Conservation (phyloP, 139 green algal genomes). For the Chlamydomonas schloesseri region DNA sequence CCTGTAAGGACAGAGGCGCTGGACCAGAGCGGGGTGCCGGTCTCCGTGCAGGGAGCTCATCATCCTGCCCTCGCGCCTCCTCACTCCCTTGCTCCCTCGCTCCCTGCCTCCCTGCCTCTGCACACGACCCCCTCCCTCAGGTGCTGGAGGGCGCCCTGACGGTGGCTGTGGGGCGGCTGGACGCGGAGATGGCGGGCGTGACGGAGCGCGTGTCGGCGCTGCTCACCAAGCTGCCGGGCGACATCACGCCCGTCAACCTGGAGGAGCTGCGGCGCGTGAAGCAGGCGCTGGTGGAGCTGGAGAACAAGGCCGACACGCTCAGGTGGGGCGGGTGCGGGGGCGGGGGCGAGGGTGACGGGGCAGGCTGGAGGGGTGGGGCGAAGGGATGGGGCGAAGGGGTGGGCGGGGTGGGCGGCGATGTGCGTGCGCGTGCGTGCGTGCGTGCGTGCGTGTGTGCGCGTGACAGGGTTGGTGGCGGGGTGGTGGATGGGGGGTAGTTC, state of each 20-base stretch:
- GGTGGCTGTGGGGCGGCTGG: slow-evolving; percentile 85
- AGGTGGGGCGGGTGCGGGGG: slow-evolving; percentile 31
- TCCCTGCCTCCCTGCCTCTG: no score
- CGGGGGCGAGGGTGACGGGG: not conserved
- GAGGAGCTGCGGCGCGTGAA: slow-evolving; percentile 95
- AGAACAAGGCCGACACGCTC: slow-evolving; percentile 83
- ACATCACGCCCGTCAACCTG: slow-evolving; percentile 93
- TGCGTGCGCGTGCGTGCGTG: no score
- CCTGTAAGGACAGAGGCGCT: no score
- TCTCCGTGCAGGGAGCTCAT: no score
- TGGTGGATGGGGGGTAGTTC: no score
- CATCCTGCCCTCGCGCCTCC: no score
- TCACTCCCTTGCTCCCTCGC: no score
- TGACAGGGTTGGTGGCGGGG: no score
- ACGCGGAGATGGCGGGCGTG: slow-evolving; percentile 82
- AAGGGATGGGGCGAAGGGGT: not conserved
- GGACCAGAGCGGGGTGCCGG: no score
- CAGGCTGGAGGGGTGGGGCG: not conserved
- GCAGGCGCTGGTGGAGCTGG: slow-evolving; percentile 89
- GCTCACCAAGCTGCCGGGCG: slow-evolving; percentile 83
- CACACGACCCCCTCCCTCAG: no score
- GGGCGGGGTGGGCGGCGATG: not conserved
- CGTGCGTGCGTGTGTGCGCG: no score
- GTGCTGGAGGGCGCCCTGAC: slow-evolving; percentile 91
- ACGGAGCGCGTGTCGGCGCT: slow-evolving; percentile 75